Base-by-base conservation (phyloP, 2,329 filamentous ascomycete species). In the Fusarium sp. region DNA sequence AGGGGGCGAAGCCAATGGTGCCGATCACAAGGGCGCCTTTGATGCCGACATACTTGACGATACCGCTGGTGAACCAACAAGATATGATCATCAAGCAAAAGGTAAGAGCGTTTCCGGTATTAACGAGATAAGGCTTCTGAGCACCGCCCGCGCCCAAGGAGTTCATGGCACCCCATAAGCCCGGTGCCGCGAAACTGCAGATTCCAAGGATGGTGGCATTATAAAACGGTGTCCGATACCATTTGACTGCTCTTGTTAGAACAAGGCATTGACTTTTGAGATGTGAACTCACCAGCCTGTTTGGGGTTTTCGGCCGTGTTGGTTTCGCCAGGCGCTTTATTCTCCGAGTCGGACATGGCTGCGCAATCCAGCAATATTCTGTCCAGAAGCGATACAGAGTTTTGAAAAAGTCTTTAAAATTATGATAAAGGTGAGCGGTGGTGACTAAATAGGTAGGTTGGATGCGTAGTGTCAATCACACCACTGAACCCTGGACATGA, bases 41-140 rank as follows among this genome's bases (percentile, higher is more conserved):
- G 3, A 80, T 71, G 0, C 79, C 78, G 11, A 79, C 66, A 7
- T 75, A 77, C 16, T 76, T 77, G 10, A 75, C 76, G 11, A 78
- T 69, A 1, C 67, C 66, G 20, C 74, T 75, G 2, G 74, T 73
- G 12, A 93, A 88, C 78, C 87, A 90, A 78, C 87, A 88, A 6
- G 86, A 81, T 27, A 87, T 75, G 5, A 82, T 82, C 80, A 87
- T 81, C 27, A 86, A 75, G 5, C 81, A 84, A 56, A 87, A 88
- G 4, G 87, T 83, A 4, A 88, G 79, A 0, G 86, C 84, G 67
- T 88, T 88, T 16, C 85, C 86, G 0, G 85, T 85, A 75, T 93
- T 93, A 60, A 93, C 89, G 0, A 93, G 85, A 72, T 90, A 87
- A 0, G 92, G 92, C 20, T 86, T 86, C 70, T 90, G 85, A 24